These are phyloP conservation scores for Rhynchosporium agropyri DNA, from an alignment of 2,329 filamentous ascomycete species.

Conservation along the genomic window DNA sequence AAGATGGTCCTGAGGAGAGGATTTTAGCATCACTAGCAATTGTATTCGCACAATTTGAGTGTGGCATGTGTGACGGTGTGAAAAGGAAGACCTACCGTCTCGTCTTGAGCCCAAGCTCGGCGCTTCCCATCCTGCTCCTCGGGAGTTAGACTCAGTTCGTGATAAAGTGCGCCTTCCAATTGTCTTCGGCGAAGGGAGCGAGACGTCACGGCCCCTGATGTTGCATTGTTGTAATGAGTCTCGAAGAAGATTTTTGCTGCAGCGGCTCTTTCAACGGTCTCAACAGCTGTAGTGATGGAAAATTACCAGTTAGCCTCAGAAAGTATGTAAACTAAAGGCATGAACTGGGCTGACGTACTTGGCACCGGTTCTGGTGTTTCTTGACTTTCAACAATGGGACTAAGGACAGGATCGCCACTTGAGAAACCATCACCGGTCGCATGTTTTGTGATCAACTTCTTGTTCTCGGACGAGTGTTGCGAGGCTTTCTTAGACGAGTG, in stretches of 20 bases:
- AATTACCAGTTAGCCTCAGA: neutral
- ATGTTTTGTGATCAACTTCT: constrained; percentile 30
- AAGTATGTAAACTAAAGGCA: neutral
- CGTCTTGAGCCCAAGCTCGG: constrained; percentile 63
- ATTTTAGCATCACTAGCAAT: neutral
- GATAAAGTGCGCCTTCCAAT: constrained; percentile 65
- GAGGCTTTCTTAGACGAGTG: constrained; percentile 39
- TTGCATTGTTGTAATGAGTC: constrained; percentile 75
- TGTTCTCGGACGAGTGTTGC: constrained; percentile 39
- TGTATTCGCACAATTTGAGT: neutral
- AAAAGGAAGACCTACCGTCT: constrained; percentile 50
- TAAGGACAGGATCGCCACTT: constrained; percentile 32
- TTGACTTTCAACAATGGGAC: constrained; percentile 38
- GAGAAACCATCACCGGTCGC: constrained; percentile 28
- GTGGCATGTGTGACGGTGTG: too few relatives aligned
- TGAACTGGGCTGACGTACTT: constrained; percentile 30
- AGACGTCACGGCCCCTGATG: constrained; percentile 56
- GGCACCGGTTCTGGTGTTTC: constrained; percentile 36
- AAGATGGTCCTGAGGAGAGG: constrained; percentile 57
- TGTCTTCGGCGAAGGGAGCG: constrained; percentile 63
- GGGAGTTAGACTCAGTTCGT: constrained; percentile 41
- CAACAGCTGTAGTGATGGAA: constrained; percentile 32
- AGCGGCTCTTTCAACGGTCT: constrained; percentile 75
- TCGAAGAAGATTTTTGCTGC: constrained; percentile 87
- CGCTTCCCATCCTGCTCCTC: constrained; percentile 58